A percentile compares a stretch with the other conserved stretches of the same genome.
Evolutionary conservation across 1,284 basidiomycete genomes (phyloP).

Genomic region (Takashimella tepidaria): DNA sequence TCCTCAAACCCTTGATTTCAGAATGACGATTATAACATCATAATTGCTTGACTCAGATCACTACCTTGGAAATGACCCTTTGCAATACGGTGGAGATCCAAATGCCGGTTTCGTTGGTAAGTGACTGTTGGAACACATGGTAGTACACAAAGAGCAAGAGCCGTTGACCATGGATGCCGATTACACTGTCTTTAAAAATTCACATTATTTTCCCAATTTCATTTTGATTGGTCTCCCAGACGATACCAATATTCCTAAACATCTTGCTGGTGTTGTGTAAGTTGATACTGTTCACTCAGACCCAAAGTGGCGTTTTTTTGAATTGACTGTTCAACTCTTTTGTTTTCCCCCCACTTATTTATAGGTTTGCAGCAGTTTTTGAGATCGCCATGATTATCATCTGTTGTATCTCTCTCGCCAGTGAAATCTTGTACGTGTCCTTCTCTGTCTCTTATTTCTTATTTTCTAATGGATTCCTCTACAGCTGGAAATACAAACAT

Average conservation of each 20-base stretch:
- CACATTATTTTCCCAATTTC: too few relatives aligned
- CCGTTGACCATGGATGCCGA: too few relatives aligned
- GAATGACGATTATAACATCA: too few relatives aligned
- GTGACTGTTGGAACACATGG: conserved; percentile 6
- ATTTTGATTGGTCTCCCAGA: conserved; percentile 11
- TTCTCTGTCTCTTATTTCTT: background rate
- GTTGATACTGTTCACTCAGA: conserved; percentile 2
- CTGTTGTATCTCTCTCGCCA: conserved; percentile 18
- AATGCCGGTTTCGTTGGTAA: conserved; percentile 29
- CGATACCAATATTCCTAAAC: conserved; percentile 36
- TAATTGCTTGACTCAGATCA: conserved; percentile 9
- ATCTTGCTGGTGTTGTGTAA: conserved; percentile 33
- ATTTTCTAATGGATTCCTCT: background rate
- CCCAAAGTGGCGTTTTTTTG: too few relatives aligned
- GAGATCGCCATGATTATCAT: conserved; percentile 28
- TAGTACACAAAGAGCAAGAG: background rate
- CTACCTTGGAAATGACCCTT: conserved; percentile 30
- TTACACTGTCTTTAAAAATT: too few relatives aligned
- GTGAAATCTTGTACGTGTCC: conserved; percentile 27
- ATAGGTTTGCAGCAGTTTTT: conserved; percentile 27
- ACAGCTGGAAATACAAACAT: conserved; percentile 12
- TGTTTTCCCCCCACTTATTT: background rate
- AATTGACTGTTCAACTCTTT: background rate
- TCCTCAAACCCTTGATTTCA: too few relatives aligned
- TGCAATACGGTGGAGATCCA: conserved; percentile 17